Conservation (phyloP, 1,139 yeast genomes). For the Sugiyamaella japonica region DNA sequence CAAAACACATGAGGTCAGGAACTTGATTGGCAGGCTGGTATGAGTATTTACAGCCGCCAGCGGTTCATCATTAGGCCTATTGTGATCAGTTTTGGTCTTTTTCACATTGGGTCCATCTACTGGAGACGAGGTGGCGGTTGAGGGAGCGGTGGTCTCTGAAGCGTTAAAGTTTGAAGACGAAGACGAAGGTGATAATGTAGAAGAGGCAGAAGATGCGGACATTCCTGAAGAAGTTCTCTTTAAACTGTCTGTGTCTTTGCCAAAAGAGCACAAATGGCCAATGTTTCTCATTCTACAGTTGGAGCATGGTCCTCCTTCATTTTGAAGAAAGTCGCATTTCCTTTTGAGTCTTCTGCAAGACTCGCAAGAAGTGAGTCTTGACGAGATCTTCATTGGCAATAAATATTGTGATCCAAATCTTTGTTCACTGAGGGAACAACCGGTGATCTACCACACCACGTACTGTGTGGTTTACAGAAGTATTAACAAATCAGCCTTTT, state of each 20-base stretch:
- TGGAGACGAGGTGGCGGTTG: background rate
- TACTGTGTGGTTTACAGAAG: too few relatives aligned
- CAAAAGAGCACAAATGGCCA: conserved; percentile 28
- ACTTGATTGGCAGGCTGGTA: conserved; percentile 15
- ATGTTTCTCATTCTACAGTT: conserved; percentile 22
- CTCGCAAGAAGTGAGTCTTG: conserved; percentile 20
- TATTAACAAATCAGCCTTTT: too few relatives aligned
- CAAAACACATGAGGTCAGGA: conserved; percentile 16
- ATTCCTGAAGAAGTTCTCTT: conserved; percentile 4
- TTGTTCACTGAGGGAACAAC: too few relatives aligned
- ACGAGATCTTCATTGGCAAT: conserved; percentile 13
- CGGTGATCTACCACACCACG: too few relatives aligned
- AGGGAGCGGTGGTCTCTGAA: background rate
- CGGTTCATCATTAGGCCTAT: conserved; percentile 2
- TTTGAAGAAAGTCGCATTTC: conserved; percentile 20
- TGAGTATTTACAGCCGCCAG: conserved; percentile 4
- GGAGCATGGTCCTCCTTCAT: conserved; percentile 21
- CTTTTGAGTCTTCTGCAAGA: conserved; percentile 23
- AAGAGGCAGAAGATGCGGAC: background rate
- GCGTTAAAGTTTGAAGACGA: background rate
- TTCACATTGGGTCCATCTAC: background rate
- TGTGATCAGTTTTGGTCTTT: background rate
- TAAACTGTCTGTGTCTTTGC: conserved; percentile 11
- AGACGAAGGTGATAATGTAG: conserved; percentile 2
- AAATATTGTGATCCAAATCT: background rate